Base-by-base conservation (phyloP, 768 basidiomycete species). In the Psilocybe sp. region DNA sequence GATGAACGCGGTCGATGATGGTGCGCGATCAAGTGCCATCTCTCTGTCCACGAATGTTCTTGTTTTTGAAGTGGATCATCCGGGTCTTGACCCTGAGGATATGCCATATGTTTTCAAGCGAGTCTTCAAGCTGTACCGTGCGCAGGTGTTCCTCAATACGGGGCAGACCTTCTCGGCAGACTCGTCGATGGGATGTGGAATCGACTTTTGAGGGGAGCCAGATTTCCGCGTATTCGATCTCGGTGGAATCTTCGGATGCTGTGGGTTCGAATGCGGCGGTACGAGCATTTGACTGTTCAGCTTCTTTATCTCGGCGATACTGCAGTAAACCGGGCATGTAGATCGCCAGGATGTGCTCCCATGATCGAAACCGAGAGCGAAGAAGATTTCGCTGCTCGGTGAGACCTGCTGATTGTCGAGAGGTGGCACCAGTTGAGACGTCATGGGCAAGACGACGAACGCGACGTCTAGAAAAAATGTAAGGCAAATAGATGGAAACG, bases 1-100 rank as follows among this genome's bases (percentile, higher is more conserved):
- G 23, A 7, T 28, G 23, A 4, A 28, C 23, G 23, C 23, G 23
- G 32, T 57, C 57, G 20, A 63, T 65, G n/a, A 61, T 43, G 7
- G 53, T 46, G 9, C 52, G 36, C 2, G 62, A 61, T 5, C 59
- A 49, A 1, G 63, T 65, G 15, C 57, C 55, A 2, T 57, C 44
- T 7, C 54, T 16, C 36, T 66, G 66, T 5, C 61, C 52, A 0
- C 58, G 55, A 6, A 63, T 42, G 34, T 67, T 61, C 13, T 47
- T 51, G 51, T 56, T 53, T 28, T 60, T 60, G 53, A 59, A 62
- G 2, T 42, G 42, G 1, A 67, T 44, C 20, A 63, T 46, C 4
- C 58, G 50, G 3, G 46, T 48, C 44, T 64, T 64, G 6, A 60
- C 34, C 20, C 54, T 44, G 1, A 65, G 52, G 7, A 57, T 51